Base-by-base conservation (phyloP, 2,329 filamentous ascomycete species). In the Fusarium fujikuroi region DNA sequence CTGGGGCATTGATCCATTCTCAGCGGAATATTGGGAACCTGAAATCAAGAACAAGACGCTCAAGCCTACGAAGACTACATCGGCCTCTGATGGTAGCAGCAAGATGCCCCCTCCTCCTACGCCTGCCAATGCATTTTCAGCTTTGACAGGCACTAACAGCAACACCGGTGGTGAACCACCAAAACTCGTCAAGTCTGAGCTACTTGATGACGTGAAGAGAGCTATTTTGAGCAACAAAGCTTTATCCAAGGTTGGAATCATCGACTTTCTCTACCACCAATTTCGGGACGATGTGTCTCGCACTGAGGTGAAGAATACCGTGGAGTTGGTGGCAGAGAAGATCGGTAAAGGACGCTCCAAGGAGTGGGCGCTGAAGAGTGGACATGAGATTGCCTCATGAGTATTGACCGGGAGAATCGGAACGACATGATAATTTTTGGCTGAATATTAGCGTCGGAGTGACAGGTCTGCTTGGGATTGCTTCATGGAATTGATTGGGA, bases 1-100 rank as follows among this genome's bases (percentile, higher is more conserved):
- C 53, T 80, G 81, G 53, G 80, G 82, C 12, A 95, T 99, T 72
- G 92, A 99, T 78, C 96, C 96, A 0, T 97, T 95, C 79, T 95
- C 94, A 0, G 90, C 90, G 1, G 81, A 85, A 1, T 98, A 98
- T 81, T 98, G 96, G 96, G 83, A 86, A 36, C 73, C 83, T 4
- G 84, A 85, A 63, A 78, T 77, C 23, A 83, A 82, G 69, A 73
- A 77, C 28, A 77, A 77, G 46, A 57, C 66, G 16, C 49, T 44
- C 16, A 73, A 78, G 42, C 53, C 70, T 5, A 63, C 40, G 21
- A 74, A 74, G 49, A 40, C 50, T 16, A 28, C 47, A 10, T 64
- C 63, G 15, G 44, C 60, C 32, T 42, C 65, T 9, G 76, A 79
- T 21, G 63, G 39, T 7, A 60, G 57, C 19, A 54, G 46, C 52